A percentile compares a stretch with the other conserved stretches of the same genome.
Conservation (phyloP, 306 rosid species). For the Datisca glomerata region DNA sequence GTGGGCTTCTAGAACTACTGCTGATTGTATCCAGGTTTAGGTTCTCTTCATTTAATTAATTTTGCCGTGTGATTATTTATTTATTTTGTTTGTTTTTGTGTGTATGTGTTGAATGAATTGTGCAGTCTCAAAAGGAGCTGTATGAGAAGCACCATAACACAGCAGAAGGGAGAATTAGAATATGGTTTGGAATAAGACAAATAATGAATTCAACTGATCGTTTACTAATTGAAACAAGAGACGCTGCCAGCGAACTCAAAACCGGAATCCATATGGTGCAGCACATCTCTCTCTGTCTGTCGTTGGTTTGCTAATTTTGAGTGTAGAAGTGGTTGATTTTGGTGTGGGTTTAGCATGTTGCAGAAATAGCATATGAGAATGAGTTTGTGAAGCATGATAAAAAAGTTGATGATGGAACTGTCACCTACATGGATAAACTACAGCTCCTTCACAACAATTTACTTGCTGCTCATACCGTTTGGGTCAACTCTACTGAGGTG, state of each 20-base stretch:
- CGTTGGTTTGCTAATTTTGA: neutral
- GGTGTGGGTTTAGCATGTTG: conserved; percentile 84
- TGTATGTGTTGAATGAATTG: too few relatives aligned
- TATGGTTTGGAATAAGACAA: conserved; percentile 85
- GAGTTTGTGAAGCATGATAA: conserved; percentile 44
- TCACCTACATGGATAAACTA: conserved; percentile 65
- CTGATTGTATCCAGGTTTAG: conserved; percentile 52
- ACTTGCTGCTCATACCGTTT: conserved; percentile 75
- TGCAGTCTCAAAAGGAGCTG: conserved; percentile 61
- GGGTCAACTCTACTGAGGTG: conserved; percentile 65
- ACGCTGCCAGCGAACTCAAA: conserved; percentile 47
- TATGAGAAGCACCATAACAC: conserved; percentile 59
- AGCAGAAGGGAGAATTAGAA: conserved; percentile 65
- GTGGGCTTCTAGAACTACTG: conserved; percentile 49
- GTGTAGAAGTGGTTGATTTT: too few relatives aligned
- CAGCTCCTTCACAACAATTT: conserved; percentile 53
- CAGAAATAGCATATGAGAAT: conserved; percentile 86
- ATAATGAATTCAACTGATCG: conserved; percentile 69
- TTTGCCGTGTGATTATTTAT: too few relatives aligned
- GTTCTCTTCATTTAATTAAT: neutral
- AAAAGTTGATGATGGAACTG: conserved; percentile 64
- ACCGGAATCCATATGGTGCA: conserved; percentile 86
- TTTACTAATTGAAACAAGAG: conserved; percentile 57
- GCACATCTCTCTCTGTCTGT: conserved; percentile 1
- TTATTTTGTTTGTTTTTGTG: too few relatives aligned